Conservation (phyloP, 331 rosid genomes). For the Quercus phellos region DNA sequence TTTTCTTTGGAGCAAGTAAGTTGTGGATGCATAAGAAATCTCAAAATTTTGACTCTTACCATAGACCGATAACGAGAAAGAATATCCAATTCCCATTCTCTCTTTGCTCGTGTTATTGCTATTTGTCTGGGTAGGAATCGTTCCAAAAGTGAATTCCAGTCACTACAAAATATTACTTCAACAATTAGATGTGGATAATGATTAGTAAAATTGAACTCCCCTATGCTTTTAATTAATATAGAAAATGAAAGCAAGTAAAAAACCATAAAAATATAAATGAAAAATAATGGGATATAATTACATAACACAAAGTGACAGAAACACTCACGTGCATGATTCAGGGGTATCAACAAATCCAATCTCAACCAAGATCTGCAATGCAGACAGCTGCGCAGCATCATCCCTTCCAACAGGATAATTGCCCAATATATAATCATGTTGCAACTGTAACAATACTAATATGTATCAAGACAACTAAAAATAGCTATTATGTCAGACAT, state of each 20-base stretch:
- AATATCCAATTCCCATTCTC: constrained; percentile 95
- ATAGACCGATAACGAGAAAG: constrained; percentile 72
- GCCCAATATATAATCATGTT: constrained; percentile 88
- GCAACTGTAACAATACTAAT: constrained; percentile 61
- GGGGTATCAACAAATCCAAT: constrained; percentile 68
- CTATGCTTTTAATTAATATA: background rate
- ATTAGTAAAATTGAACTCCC: too few species aligned
- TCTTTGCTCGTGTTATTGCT: constrained; percentile 80
- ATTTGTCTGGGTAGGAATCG: constrained; percentile 83
- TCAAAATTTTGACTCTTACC: constrained; percentile 39
- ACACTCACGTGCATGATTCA: constrained; percentile 78
- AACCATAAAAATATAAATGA: background rate
- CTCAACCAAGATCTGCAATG: constrained; percentile 84
- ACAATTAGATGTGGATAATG: background rate
- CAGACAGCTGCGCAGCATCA: constrained; percentile 87
- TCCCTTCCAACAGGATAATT: constrained; percentile 93
- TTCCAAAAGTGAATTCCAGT: constrained; percentile 87
- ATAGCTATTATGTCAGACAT: constrained; percentile 18
- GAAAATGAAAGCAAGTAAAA: background rate
- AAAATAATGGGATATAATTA: background rate
- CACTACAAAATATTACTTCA: constrained; percentile 46
- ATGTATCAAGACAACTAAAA: constrained; percentile 9
- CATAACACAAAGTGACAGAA: constrained; percentile 21
- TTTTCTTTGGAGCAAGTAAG: background rate
- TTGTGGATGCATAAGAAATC: background rate